Conservation (phyloP, 176 grass and related monocot species). For the Hyparrhenia diplandra region DNA sequence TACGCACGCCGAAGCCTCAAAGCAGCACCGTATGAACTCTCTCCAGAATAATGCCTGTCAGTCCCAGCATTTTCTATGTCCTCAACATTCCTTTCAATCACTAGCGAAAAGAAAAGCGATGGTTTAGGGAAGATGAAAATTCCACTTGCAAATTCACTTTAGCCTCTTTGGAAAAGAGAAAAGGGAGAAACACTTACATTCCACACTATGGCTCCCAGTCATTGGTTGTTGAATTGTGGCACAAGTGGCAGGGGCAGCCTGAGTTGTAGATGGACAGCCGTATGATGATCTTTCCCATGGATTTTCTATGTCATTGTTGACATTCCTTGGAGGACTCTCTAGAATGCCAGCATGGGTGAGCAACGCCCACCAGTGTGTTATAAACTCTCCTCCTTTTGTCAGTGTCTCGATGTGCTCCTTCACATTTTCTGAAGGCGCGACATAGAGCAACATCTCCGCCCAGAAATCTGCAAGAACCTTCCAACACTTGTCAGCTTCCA, state of each 20-base stretch:
- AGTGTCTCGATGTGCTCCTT: neutral
- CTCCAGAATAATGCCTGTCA: neutral
- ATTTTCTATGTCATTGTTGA: neutral
- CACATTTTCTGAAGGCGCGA: neutral
- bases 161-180: neutral
- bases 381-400: neutral
- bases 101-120: neutral
- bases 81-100: neutral
- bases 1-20: neutral
- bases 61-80: neutral
- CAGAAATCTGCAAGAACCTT: slow-evolving; percentile 15
- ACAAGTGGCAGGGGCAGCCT: neutral
- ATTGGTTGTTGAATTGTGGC: neutral
- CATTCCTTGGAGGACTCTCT: neutral
- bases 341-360: slow-evolving; percentile 5
- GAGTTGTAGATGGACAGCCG: neutral
- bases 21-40: neutral
- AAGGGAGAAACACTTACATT: neutral
- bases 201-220: neutral
- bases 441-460: neutral
- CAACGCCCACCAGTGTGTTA: slow-evolving; percentile 4
- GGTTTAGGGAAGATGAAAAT: neutral
- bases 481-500: neutral
- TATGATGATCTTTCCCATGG: neutral
- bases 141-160: neutral